Base-by-base conservation (phyloP, 2,329 filamentous ascomycete genomes). In the Clonostachys rhizophaga region DNA sequence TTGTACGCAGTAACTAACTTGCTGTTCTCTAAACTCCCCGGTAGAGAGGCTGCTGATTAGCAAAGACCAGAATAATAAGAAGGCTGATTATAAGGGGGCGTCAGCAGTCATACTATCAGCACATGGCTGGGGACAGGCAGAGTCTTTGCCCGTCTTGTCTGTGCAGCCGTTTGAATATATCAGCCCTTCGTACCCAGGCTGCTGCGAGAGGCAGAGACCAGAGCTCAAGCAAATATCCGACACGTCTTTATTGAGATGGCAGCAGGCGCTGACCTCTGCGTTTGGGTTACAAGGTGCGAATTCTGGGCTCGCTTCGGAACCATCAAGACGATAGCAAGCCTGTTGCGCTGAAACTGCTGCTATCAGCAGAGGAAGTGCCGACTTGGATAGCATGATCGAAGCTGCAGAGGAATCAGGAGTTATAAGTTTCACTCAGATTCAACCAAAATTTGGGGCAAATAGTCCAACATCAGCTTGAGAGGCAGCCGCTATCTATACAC, bases 181-280 rank as follows among this genome's bases (percentile, higher is more conserved):
- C 18, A 54, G 41, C 24, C 55, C 55, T 20, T 48, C 43, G 18
- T 24, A 50, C 4, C 39, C 46, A 11, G 20, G 10, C 11, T 52
- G 46, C 35, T 57, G 52, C 2, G 49, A 49, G 33, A 52, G 52
- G 39, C 55, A 58, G 14, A 56, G 48, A 5, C 55, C 54, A 3
- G 51, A 56, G 11, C 47, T 48, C 46, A 55, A 34, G 44, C 53
- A 58, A n/a, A 58, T 50, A n/a, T 58, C 53, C 11, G 53, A 50
- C 7, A 35, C 40, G 11, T 33, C 4, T 39, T 55, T 54, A 43
- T 52, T 49, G 18, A 40, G 42, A 18, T 48, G 51, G 41, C 55
- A 58, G 20, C 55, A 58, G 4, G 55, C 14, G 34, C 54, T 56
- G 37, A 46, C 36, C n/a, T 49, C 47, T 16, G 50, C 53, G 13